A percentile compares a stretch with the other conserved stretches of the same genome.
Conservation (phyloP, 2,329 filamentous ascomycete species). For the Ophiostoma triangulosporum region DNA sequence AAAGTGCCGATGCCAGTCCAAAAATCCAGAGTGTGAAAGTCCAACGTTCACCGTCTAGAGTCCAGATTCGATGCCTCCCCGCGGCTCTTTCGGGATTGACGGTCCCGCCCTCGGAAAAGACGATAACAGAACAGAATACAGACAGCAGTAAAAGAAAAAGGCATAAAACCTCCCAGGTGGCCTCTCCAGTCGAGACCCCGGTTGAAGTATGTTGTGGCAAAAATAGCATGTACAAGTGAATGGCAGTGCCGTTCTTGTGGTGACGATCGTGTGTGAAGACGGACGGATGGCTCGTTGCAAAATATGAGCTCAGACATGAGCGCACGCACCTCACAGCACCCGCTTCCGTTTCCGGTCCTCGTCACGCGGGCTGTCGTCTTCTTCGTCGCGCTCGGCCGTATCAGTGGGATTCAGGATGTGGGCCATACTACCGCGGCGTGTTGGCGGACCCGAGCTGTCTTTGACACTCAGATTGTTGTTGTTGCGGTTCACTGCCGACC, state of each 20-base stretch:
- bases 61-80: not conserved
- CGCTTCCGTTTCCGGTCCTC: constrained; percentile 51
- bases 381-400: constrained; percentile 40
- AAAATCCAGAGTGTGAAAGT: not conserved
- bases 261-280: too few species aligned
- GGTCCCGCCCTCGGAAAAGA: not conserved
- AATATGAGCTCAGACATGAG: too few species aligned
- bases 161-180: not conserved
- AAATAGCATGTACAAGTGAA: not conserved
- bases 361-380: constrained; percentile 40
- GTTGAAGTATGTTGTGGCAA: not conserved
- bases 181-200: not conserved
- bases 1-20: not conserved
- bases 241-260: too few species aligned
- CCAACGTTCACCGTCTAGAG: too few species aligned
- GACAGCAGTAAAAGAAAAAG: not conserved
- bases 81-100: not conserved
- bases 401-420: constrained; percentile 50
- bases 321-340: constrained; percentile 31
- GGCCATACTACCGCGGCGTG: constrained; percentile 46
- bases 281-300: too few species aligned
- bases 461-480: constrained; percentile 34
- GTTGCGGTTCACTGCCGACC: constrained; percentile 34
- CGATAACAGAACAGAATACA: not conserved
- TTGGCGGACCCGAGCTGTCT: constrained; percentile 43